These are phyloP conservation scores for Zymoseptoria passerinii DNA, from an alignment of 2,329 filamentous ascomycete genomes.

Conservation along the genomic window DNA sequence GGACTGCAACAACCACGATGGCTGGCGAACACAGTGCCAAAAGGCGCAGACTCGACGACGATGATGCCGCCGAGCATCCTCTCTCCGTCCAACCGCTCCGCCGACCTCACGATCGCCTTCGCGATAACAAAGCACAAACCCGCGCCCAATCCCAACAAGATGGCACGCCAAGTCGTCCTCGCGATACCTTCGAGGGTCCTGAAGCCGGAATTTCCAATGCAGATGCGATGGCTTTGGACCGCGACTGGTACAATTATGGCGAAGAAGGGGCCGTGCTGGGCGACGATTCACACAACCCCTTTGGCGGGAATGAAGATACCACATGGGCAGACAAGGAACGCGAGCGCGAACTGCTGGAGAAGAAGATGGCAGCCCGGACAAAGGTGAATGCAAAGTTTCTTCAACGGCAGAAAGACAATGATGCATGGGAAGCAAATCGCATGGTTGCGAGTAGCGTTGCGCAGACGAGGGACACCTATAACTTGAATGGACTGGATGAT, in stretches of 20 bases:
- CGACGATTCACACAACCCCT: conserved; percentile 88
- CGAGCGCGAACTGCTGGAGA: conserved; percentile 67
- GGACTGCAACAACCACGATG: conserved; percentile 7
- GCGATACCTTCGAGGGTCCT: conserved; percentile 52
- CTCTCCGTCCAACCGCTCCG: conserved; percentile 39
- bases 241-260: conserved; percentile 88
- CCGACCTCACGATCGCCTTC: conserved; percentile 44
- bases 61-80: conserved; percentile 42
- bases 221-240: conserved; percentile 68
- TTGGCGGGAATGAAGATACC: conserved; percentile 61
- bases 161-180: conserved; percentile 35
- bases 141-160: conserved; percentile 20
- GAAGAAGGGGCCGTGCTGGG: conserved; percentile 77
- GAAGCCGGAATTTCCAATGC: conserved; percentile 54
- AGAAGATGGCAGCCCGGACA: conserved; percentile 51
- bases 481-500: conserved; percentile 60
- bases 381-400: conserved; percentile 58
- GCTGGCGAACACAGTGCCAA: conserved; percentile 17
- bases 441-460: conserved; percentile 96
- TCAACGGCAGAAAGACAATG: conserved; percentile 87
- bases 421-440: conserved; percentile 97
- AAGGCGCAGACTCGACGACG: conserved; percentile 24
- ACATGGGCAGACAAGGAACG: conserved; percentile 67
- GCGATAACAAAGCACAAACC: conserved; percentile 22
- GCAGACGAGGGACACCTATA: conserved; percentile 62